Evolutionary conservation across 306 rosid genomes (phyloP).

Genomic region (Potentilla sterilis): DNA sequence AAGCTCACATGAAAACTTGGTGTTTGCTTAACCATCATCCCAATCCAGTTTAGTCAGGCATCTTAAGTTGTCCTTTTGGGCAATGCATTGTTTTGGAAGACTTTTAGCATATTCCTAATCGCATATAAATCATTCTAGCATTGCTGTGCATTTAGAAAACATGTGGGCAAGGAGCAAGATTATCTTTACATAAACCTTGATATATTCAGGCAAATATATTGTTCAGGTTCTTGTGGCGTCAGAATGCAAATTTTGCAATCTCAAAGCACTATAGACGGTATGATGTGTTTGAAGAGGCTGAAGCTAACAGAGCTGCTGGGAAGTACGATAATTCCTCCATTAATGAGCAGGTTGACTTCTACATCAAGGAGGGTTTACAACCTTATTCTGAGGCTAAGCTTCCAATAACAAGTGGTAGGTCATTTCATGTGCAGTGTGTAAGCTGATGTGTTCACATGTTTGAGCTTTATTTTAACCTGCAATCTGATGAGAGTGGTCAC

Average conservation of each 20-base stretch:
- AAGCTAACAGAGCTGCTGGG: conserved; percentile 93
- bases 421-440: conserved; percentile 21
- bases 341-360: conserved; percentile 77
- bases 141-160: not conserved
- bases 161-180: not conserved
- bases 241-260: conserved; percentile 86
- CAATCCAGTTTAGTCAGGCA: not conserved
- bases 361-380: conserved; percentile 71
- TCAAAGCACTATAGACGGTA: conserved; percentile 91
- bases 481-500: conserved; percentile 11
- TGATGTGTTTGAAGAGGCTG: conserved; percentile 94
- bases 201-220: not conserved
- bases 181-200: not conserved
- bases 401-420: conserved; percentile 93
- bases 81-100: not conserved
- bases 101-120: not conserved
- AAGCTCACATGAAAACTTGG: not conserved
- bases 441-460: conserved; percentile 18
- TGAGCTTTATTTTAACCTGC: conserved; percentile 3
- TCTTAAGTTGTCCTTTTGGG: not conserved
- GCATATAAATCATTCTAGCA: not conserved
- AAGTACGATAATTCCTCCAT: conserved; percentile 84
- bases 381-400: conserved; percentile 75
- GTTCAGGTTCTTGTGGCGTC: conserved; percentile 91
- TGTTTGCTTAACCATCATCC: not conserved